Conservation (phyloP, 495 filamentous ascomycete species). For the Aspergillus indologenus region DNA sequence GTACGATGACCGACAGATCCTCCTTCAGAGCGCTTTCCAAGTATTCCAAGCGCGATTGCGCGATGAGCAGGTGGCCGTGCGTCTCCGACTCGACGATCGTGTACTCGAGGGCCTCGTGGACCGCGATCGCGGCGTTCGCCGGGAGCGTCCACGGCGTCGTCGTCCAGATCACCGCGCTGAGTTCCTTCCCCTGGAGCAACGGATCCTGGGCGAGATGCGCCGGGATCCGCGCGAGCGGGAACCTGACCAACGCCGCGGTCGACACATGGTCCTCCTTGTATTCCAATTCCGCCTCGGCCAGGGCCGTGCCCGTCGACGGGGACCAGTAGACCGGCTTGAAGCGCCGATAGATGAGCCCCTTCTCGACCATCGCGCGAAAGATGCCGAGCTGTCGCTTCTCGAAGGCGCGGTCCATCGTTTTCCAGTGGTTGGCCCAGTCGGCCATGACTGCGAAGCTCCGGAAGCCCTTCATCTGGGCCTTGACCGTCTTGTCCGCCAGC, state of each 20-base stretch:
- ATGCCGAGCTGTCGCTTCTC: conserved; percentile 83
- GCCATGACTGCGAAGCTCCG: conserved; percentile 84
- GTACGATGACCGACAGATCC: conserved; percentile 48
- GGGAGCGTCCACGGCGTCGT: conserved; percentile 98
- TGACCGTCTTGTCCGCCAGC: conserved; percentile 71
- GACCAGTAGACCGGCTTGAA: conserved; percentile 97
- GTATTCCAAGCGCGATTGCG: conserved; percentile 60
- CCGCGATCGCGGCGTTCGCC: conserved; percentile 84
- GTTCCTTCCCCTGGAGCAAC: conserved; percentile 28
- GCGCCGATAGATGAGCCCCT: conserved; percentile 79
- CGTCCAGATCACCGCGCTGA: conserved; percentile 89
- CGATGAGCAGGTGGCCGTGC: conserved; percentile 61
- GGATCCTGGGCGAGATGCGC: conserved; percentile 39
- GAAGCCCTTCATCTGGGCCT: conserved; percentile 80
- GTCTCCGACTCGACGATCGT: conserved; percentile 55
- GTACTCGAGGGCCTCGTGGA: conserved; percentile 72
- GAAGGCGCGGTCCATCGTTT: conserved; percentile 85
- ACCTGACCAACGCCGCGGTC: conserved; percentile 76
- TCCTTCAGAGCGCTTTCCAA: conserved; percentile 44
- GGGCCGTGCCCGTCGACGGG: conserved; percentile 80
- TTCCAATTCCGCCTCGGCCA: conserved; percentile 95
- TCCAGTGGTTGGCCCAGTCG: conserved; percentile 90
- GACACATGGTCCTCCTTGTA: conserved; percentile 84
- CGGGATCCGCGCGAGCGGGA: conserved; percentile 61
- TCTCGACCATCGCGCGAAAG: conserved; percentile 80